Evolutionary conservation across 1,139 yeast species (phyloP).

Genomic region (Geotrichum reessii): DNA sequence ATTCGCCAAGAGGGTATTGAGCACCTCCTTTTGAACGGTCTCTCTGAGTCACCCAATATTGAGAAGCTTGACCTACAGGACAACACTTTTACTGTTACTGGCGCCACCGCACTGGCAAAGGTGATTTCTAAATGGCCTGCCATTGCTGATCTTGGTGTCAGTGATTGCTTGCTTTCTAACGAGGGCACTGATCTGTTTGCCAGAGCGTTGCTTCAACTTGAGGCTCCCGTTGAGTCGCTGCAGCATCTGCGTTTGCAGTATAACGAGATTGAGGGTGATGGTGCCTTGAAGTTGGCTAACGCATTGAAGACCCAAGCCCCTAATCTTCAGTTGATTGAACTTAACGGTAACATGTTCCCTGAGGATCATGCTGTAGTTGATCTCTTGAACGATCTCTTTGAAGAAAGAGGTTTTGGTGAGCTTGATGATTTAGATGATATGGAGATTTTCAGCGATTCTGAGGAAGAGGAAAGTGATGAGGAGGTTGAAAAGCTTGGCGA

Average conservation of each 20-base stretch:
- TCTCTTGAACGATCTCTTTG: constrained; percentile 56
- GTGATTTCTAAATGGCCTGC: constrained; percentile 50
- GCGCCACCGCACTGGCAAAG: constrained; percentile 68
- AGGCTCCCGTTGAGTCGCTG: constrained; percentile 37
- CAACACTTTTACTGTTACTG: constrained; percentile 82
- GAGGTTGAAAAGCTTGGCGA: constrained; percentile 56
- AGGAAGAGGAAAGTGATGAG: constrained; percentile 68
- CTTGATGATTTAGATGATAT: constrained; percentile 89
- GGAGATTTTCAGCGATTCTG: constrained; percentile 85
- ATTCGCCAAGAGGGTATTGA: constrained; percentile 91
- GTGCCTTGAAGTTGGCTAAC: constrained; percentile 52
- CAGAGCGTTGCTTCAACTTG: constrained; percentile 36
- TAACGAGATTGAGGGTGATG: constrained; percentile 72
- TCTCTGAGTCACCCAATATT: constrained; percentile 54
- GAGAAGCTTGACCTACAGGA: constrained; percentile 84
- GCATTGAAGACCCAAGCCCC: constrained; percentile 55
- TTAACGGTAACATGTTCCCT: constrained; percentile 86
- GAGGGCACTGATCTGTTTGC: constrained; percentile 55
- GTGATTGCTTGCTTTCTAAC: constrained; percentile 80
- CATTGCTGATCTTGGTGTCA: constrained; percentile 72
- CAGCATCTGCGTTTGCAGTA: constrained; percentile 70
- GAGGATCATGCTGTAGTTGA: constrained; percentile 64
- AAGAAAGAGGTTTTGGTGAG: constrained; percentile 70
- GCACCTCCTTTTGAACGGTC: constrained; percentile 67
- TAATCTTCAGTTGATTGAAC: constrained; percentile 61